phyloP scores from a whole-genome alignment of 1,139 yeast genomes.

The Suhomyces ambrosiae region DNA sequence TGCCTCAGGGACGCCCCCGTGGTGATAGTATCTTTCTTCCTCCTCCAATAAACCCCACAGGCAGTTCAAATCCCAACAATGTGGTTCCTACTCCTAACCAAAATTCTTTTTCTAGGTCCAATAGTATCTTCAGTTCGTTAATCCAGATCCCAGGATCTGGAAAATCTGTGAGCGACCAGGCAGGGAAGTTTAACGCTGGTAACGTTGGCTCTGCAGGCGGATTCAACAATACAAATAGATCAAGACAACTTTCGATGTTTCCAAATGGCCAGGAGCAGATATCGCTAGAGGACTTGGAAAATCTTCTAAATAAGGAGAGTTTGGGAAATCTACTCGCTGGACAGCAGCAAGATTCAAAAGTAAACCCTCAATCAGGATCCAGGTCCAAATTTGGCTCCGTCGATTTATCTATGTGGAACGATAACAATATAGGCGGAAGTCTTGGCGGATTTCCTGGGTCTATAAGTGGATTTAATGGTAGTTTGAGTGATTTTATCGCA shows the following conservation, averaged over 20 bases:
- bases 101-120: constrained; percentile 33
- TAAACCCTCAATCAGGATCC: constrained; percentile 12
- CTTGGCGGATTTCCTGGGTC: constrained; percentile 28
- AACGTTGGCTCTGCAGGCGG: constrained; percentile 22
- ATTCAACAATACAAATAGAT: constrained; percentile 13
- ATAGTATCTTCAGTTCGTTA: constrained; percentile 45
- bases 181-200: constrained; percentile 12
- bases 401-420: constrained; percentile 31
- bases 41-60: constrained; percentile 22
- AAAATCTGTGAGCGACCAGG: constrained; percentile 37
- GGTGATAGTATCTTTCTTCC: constrained; percentile 29
- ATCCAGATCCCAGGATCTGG: constrained; percentile 44
- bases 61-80: constrained; percentile 3
- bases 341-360: constrained; percentile 18
- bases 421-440: constrained; percentile 11
- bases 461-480: constrained; percentile 36
- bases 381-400: constrained; percentile 31
- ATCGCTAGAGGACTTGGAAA: constrained; percentile 46
- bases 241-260: constrained; percentile 19
- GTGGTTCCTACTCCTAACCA: constrained; percentile 7
- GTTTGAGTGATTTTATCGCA: constrained; percentile 40
- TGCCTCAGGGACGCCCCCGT: constrained; percentile 17
- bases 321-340: constrained; percentile 37
- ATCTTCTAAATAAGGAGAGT: constrained; percentile 46
- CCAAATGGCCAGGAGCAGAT: constrained; percentile 25